Conservation (phyloP, 2,329 filamentous ascomycete species). For the Alternaria consortialis region DNA sequence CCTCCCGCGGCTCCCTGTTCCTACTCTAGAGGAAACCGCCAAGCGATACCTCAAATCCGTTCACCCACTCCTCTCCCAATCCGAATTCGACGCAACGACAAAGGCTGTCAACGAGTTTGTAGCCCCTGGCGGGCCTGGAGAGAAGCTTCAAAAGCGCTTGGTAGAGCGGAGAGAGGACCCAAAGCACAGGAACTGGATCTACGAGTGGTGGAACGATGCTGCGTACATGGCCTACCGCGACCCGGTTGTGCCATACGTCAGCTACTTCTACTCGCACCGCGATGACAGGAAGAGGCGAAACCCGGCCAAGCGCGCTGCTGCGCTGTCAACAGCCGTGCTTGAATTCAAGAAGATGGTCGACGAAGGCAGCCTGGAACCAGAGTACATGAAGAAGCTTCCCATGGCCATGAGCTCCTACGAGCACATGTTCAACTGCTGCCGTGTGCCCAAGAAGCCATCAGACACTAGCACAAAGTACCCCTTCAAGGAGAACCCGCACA, state of each 20-base stretch:
- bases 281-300: conserved; percentile 89
- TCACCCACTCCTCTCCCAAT: conserved; percentile 73
- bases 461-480: conserved; percentile 87
- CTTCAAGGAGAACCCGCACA: conserved; percentile 79
- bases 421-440: conserved; percentile 97
- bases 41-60: conserved; percentile 82
- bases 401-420: conserved; percentile 99
- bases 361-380: conserved; percentile 81
- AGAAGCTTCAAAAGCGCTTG: conserved; percentile 87
- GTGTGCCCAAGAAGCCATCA: conserved; percentile 81
- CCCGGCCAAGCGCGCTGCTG: conserved; percentile 91
- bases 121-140: conserved; percentile 82
- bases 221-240: conserved; percentile 95
- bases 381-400: conserved; percentile 98
- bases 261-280: conserved; percentile 98
- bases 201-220: conserved; percentile 97
- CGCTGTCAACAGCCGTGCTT: conserved; percentile 82
- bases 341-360: conserved; percentile 97
- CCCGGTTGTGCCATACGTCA: conserved; percentile 96
- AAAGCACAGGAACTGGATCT: conserved; percentile 89
- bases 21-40: conserved; percentile 82
- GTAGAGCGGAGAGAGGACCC: conserved; percentile 80
- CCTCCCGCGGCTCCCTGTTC: conserved; percentile 80
- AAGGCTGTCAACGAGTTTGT: conserved; percentile 89
- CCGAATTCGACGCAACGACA: conserved; percentile 76